These are phyloP conservation scores for Eustoma russellianum DNA, from an alignment of 257 asterid species.

Conservation along the genomic window DNA sequence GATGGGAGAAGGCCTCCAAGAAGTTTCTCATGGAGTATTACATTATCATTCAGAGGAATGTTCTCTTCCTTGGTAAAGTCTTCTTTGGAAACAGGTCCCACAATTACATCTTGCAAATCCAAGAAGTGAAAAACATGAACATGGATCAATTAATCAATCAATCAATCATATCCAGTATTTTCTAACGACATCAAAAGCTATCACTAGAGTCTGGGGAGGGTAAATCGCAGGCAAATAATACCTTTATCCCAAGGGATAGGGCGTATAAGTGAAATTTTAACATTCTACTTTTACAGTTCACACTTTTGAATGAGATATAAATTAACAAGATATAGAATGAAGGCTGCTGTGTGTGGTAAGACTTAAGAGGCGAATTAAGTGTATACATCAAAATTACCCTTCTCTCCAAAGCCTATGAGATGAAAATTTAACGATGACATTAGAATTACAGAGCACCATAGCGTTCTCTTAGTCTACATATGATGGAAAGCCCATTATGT, in stretches of 20 bases:
- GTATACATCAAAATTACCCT: no score
- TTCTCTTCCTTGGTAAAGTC: not conserved
- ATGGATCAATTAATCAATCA: no score
- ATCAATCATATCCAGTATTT: no score
- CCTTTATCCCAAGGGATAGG: no score
- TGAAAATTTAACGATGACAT: not conserved
- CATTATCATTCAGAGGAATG: slow-evolving; percentile 20
- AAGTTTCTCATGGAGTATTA: slow-evolving; percentile 37
- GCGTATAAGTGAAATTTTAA: no score
- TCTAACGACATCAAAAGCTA: no score
- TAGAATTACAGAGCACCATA: not conserved
- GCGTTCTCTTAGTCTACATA: not conserved
- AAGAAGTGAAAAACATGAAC: not conserved
- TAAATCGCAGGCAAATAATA: no score
- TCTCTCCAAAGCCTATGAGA: no score
- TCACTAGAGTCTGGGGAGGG: no score
- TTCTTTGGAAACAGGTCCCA: slow-evolving; percentile 5
- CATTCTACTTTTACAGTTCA: no score
- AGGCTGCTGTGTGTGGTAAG: not conserved
- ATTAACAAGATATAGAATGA: not conserved
- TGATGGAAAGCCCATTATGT: not conserved
- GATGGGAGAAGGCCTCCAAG: slow-evolving; percentile 54
- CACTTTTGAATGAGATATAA: no score
- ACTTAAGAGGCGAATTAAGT: no score
- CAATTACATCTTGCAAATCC: slow-evolving; percentile 17